Conservation (phyloP, 2,329 filamentous ascomycete species). For the Ceratocystis albifundus region DNA sequence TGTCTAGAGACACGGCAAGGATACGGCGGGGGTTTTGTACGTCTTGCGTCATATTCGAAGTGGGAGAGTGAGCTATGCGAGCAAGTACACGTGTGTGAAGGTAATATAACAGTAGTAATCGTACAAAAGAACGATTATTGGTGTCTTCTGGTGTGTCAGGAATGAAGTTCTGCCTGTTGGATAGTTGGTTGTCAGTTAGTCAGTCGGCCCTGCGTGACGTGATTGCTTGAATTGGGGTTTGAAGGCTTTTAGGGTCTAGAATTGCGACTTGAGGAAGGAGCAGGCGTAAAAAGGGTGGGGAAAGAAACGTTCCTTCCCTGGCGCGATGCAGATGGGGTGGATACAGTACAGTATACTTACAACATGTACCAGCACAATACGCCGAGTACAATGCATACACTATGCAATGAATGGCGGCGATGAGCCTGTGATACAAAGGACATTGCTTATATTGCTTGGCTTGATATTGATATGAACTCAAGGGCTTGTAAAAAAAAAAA, state of each 20-base stretch:
- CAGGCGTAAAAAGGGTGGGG: background rate
- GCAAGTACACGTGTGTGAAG: background rate
- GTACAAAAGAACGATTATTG: too few relatives aligned
- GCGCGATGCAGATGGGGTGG: background rate
- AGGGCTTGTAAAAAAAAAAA: background rate
- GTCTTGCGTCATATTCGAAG: slow-evolving; percentile 1
- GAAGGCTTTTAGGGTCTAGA: background rate
- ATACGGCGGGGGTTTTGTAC: slow-evolving; percentile 37
- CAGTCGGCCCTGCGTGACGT: too few relatives aligned
- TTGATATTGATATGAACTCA: background rate
- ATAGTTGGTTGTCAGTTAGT: too few relatives aligned
- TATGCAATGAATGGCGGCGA: too few relatives aligned
- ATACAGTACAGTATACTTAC: background rate
- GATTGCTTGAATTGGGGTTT: background rate
- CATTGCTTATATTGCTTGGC: background rate
- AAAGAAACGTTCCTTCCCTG: slow-evolving; percentile 2
- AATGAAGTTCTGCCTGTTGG: too few relatives aligned
- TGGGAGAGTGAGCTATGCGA: background rate
- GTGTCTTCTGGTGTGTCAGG: too few relatives aligned
- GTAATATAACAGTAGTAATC: background rate
- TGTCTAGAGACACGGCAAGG: slow-evolving; percentile 44
- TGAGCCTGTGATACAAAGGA: background rate
- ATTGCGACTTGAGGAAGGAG: slow-evolving; percentile 2
- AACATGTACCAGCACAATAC: background rate
- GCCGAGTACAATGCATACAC: background rate